Base-by-base conservation (phyloP, 2,329 filamentous ascomycete species). In the Fusarium humuli region DNA sequence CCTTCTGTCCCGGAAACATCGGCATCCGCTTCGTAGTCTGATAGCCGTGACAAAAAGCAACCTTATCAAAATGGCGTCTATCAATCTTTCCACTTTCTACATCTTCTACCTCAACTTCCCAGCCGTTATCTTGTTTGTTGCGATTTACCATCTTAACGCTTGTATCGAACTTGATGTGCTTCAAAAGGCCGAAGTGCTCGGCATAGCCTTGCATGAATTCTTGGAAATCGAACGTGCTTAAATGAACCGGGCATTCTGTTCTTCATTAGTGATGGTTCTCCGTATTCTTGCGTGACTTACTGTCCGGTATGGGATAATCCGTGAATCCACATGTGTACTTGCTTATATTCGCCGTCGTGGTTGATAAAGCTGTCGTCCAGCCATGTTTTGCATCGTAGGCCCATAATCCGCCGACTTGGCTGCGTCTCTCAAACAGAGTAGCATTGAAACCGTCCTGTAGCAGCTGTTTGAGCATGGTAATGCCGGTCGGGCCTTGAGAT, bases 271-370 rank as follows among this genome's bases (percentile, higher is more conserved):
- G 1, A n/a, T 2, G 11, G 3, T 5, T 27, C 9, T 11, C 11
- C 9, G 3, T 11, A 0, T 5, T 0, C 2, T 4, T 1, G 1
- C 1, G 3, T 1, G 1, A 22, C 65, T 2, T 22, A 66, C 66
- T 69, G 16, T 69, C 66, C 25, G 66, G 66, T 34, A 69, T 69
- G 0, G 66, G 66, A 10, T 57, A 69, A 0, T 69, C 66, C 1
- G 66, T 69, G 8, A 69, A 69, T 6, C 66, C 66, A 1, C 66
- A 69, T 4, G 65, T 69, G 6, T 69, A 69, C 18, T 69, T 69
- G 61, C 66, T 69, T 2, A 69, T 69, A 0, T 69, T 61, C 1
- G 66, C 66, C 3, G 20, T 53, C 2, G 66, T 69, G 0, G 29
- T 49, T 1, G 40, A 14, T 3, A 69, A 5, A 1, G 65, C 66